Conservation (phyloP, 1,284 basidiomycete genomes). For the Rhizoctonia solani region DNA sequence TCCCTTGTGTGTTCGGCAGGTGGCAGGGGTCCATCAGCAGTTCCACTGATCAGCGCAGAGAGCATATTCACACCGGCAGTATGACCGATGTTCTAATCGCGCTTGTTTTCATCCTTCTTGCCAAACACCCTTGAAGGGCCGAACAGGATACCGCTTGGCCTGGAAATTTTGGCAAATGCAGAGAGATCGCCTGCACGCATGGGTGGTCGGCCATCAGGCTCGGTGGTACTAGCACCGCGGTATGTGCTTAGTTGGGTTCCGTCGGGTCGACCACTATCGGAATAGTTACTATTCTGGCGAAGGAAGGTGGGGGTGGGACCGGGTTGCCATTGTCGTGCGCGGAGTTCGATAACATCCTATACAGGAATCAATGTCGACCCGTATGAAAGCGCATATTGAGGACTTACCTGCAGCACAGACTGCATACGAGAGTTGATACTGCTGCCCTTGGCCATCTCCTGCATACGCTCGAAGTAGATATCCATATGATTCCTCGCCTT, state of each 20-base stretch:
- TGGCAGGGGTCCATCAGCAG: conserved; percentile 51
- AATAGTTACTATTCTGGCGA: too few species aligned
- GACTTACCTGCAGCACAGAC: conserved; percentile 79
- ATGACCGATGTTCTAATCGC: conserved; percentile 66
- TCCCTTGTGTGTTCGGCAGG: conserved; percentile 52
- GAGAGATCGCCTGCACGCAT: conserved; percentile 86
- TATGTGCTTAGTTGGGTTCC: conserved; percentile 88
- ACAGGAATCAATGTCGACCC: conserved; percentile 84
- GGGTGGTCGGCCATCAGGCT: conserved; percentile 71
- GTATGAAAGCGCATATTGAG: neutral
- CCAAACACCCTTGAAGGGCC: conserved; percentile 81
- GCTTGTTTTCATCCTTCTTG: conserved; percentile 59
- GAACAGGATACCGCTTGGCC: conserved; percentile 63
- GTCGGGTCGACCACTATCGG: too few species aligned
- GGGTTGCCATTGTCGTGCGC: conserved; percentile 67
- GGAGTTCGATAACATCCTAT: conserved; percentile 84
- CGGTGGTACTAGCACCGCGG: conserved; percentile 47
- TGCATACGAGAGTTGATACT: conserved; percentile 86
- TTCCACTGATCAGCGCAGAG: conserved; percentile 68
- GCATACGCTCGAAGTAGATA: conserved; percentile 91
- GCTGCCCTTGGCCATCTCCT: conserved; percentile 71
- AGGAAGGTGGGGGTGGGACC: too few species aligned
- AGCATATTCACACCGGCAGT: conserved; percentile 89
- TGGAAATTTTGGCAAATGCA: conserved; percentile 84
- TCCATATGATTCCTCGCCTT: conserved; percentile 87